Evolutionary conservation across 2,329 filamentous ascomycete genomes (phyloP).

Genomic region (Laburnicola sp.): DNA sequence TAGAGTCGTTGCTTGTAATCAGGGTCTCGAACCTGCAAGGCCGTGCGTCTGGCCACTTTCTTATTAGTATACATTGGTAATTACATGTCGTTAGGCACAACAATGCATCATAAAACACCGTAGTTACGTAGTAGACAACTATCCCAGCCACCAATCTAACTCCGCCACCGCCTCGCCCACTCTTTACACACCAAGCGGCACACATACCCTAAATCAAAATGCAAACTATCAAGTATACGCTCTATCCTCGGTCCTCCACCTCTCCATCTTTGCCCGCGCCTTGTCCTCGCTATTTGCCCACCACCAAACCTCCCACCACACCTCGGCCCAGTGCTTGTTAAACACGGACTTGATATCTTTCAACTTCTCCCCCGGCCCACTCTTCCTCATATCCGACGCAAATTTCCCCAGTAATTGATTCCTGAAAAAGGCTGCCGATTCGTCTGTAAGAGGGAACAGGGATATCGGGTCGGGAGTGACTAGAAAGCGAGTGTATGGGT

Average conservation of each 20-base stretch:
- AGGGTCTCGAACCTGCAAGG: too few species aligned
- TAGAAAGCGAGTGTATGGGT: background rate
- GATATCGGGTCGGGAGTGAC: background rate
- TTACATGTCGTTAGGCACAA: too few species aligned
- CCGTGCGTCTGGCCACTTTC: too few species aligned
- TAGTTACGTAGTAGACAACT: too few species aligned
- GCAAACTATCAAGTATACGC: too few species aligned
- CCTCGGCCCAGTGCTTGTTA: slow-evolving; percentile 13
- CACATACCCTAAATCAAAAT: too few species aligned
- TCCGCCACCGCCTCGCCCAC: too few species aligned
- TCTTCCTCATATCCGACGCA: slow-evolving; percentile 1
- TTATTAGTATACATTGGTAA: too few species aligned
- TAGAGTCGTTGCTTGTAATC: too few species aligned
- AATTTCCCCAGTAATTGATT: slow-evolving; percentile 15
- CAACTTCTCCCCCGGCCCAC: background rate
- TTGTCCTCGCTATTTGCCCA: slow-evolving; percentile 32
- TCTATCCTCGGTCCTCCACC: slow-evolving; percentile 18
- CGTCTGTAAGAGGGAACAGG: slow-evolving; percentile 11
- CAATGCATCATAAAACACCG: too few species aligned
- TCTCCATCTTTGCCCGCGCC: slow-evolving; percentile 25
- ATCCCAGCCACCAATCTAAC: too few species aligned
- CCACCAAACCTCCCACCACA: slow-evolving; percentile 30
- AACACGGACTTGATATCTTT: slow-evolving; percentile 14
- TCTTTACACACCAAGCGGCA: too few species aligned
- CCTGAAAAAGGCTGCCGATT: slow-evolving; percentile 8